Evolutionary conservation across 2,329 filamentous ascomycete genomes (phyloP), one percentile per base, ranked within the genome.

Genomic region (Neonectria hederae): DNA sequence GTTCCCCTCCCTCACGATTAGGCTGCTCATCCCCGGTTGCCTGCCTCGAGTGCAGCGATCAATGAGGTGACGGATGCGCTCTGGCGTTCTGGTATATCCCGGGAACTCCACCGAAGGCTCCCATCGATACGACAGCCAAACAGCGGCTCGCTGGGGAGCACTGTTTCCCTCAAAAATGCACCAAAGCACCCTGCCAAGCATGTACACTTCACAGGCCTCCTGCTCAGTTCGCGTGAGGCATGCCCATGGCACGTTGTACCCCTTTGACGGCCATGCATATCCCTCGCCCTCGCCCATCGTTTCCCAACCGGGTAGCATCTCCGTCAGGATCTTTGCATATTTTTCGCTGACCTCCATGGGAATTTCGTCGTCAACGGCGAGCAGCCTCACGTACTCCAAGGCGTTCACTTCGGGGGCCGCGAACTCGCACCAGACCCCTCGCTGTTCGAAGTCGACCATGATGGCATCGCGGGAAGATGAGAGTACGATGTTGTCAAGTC

Each of bases 391-490:
- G 67, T 87, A 88, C 68, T 89, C 86, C 52, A 89, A 77, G 28
- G 83, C 83, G 70, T 88, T 87, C 65, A 89, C 83, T 71, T 89
- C 87, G 0, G 87, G 87, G 1, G 87, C 81, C 1, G 83, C 84
- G 73, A 89, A 89, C 72, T 88, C 85, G 74, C 84, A 87, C 87
- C 87, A 89, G 2, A 88, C 86, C 8, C 87, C 87, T 32, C 87
- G 82, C 74, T 89, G 87, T 75, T 89, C 87, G 70, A 89, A 88
- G 65, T 89, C 87, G 5, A 89, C 81, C 81, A 89, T 84, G 70
- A 89, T 72, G 10, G 83, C 76, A 58, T 87, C 80, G 21, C 77
- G 77, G 1, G 76, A 69, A 22, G 78, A 78, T 1, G 84, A 83
- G 14, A 88, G 75, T 3, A 89, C 83, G 35, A 89, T 79, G 67